Percentiles rank a stretch among this genome's conserved stretches.
Conservation (phyloP, 495 filamentous ascomycete genomes). For the Penicillium waksmanii region DNA sequence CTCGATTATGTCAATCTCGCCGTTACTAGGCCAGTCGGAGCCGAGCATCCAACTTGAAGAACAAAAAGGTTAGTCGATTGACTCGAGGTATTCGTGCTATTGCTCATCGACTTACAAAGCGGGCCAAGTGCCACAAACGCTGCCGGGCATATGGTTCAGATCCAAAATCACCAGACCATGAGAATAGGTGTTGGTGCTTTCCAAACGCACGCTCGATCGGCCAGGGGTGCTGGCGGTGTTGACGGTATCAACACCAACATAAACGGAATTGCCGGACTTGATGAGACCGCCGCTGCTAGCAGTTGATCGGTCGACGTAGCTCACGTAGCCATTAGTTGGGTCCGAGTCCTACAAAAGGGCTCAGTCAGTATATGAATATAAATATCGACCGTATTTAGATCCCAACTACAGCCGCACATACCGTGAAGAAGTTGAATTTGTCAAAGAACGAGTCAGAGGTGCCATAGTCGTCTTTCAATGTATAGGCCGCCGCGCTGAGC, state of each 20-base stretch:
- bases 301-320: constrained; percentile 55
- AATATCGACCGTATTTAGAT: constrained; percentile 13
- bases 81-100: not conserved
- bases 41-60: constrained; percentile 54
- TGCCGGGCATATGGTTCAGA: constrained; percentile 58
- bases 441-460: constrained; percentile 53
- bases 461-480: constrained; percentile 51
- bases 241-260: constrained; percentile 48
- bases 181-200: constrained; percentile 55
- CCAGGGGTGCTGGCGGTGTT: constrained; percentile 51
- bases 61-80: constrained; percentile 1
- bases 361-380: constrained; percentile 28
- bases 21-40: constrained; percentile 66
- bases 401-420: constrained; percentile 20
- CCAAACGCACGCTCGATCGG: constrained; percentile 59
- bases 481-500: constrained; percentile 50
- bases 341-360: constrained; percentile 43
- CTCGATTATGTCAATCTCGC: constrained; percentile 78
- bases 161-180: constrained; percentile 63
- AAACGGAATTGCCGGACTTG: constrained; percentile 44
- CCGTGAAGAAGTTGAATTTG: constrained; percentile 56
- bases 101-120: constrained; percentile 52
- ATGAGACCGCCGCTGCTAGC: constrained; percentile 61
- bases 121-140: constrained; percentile 62
- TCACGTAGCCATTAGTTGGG: constrained; percentile 72